Base-by-base conservation (phyloP, 2,329 filamentous ascomycete genomes). In the Ophiostoma ips region DNA sequence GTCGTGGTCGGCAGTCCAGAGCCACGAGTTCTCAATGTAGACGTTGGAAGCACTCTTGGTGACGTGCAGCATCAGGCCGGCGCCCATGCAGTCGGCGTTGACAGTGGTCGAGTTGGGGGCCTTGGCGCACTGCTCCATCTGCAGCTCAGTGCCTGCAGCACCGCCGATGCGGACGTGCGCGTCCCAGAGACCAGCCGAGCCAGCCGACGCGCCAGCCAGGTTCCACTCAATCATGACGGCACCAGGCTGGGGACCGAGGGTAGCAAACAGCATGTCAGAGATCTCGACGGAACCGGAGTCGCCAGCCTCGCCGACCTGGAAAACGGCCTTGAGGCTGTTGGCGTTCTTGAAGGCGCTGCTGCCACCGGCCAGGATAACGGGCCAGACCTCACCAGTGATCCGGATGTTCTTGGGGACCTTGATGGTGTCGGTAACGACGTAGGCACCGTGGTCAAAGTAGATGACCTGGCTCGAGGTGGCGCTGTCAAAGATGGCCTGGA, bases 161-260 rank as follows among this genome's bases (percentile, higher is more conserved):
- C 92, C 92, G 59, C 88, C 90, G 58, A 98, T 78, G 61, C 92
- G 87, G 68, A 92, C 83, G 71, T 98, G 92, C n/a, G 89, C 82
- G 60, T 98, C 92, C 86, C 89, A 98, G 67, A 95, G 81, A 55
- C 80, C 90, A 18, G 81, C 81, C 1, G 79, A 76, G 44, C 87
- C 87, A 52, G 81, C 74, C 50, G 66, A 71, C 57, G 74, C 63
- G 34, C 79, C 82, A 40, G 78, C 79, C 38, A 95, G 71, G 67
- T 95, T 95, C 84, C 87, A 95, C 64, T 95, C 77, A 69, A 95
- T 80, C 62, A 95, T 76, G 60, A 95, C 87, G 16, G 88, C 90
- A 56, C 90, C 90, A 0, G 88, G 84, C 55, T 87, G 83, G 3
- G 88, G 72, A 5, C 90, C 90, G 57, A 80, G 76, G 30, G 88